A percentile compares a stretch with the other conserved stretches of the same genome.
Conservation (phyloP, 768 basidiomycete genomes). For the Russula foetens region DNA sequence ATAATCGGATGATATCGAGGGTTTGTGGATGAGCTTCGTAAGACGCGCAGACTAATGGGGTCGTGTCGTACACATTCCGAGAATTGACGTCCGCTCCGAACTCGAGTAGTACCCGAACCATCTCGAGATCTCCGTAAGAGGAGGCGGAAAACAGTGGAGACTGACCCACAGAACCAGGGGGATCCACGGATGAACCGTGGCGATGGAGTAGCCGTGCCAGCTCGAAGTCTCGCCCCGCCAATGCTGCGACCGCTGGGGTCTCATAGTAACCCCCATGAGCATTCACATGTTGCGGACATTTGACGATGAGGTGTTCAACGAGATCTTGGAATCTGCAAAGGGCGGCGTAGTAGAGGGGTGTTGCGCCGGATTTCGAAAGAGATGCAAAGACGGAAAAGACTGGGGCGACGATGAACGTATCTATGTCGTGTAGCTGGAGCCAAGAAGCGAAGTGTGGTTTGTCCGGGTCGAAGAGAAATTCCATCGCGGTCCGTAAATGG, state of each 20-base stretch:
- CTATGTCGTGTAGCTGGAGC: no score
- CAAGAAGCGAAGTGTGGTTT: no score
- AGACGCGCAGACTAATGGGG: background rate
- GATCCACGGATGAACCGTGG: no score
- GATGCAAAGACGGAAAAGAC: background rate
- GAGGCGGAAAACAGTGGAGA: no score
- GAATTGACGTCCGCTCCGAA: background rate
- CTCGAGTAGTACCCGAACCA: background rate
- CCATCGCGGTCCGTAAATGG: no score
- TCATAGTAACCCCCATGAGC: no score
- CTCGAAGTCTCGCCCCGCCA: background rate
- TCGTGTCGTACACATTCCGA: background rate
- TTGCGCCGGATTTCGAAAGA: background rate
- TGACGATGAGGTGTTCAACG: background rate
- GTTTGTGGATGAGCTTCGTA: background rate
- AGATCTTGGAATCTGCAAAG: background rate
- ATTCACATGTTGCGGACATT: background rate
- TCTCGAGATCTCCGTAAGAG: no score
- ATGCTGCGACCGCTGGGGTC: no score
- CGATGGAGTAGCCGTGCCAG: background rate
- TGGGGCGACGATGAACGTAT: no score
- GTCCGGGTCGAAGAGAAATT: no score
- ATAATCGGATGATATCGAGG: background rate
- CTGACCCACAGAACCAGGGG: no score
- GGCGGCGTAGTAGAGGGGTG: background rate